Evolutionary conservation across 176 grass and related monocot species (phyloP).

Genomic region (Ananas comosus): DNA sequence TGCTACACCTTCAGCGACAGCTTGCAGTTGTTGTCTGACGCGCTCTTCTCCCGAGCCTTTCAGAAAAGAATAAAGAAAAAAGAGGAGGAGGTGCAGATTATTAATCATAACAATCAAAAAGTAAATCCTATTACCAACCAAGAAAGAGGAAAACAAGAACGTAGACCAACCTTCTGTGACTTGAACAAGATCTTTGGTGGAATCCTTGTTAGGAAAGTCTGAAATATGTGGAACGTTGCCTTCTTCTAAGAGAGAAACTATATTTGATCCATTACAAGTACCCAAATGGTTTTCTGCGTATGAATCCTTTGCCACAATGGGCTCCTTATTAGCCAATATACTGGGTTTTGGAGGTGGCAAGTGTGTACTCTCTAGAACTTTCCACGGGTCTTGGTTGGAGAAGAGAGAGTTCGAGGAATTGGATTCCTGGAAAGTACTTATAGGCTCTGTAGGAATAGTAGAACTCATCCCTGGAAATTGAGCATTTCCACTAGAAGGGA

Average conservation of each 20-base stretch:
- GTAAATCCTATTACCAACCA: neutral
- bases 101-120: neutral
- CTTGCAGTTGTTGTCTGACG: conserved; percentile 69
- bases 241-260: conserved; percentile 40
- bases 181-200: conserved; percentile 34
- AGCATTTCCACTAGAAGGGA: conserved; percentile 18
- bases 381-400: conserved; percentile 74
- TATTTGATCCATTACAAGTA: conserved; percentile 37
- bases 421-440: conserved; percentile 33
- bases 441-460: conserved; percentile 14
- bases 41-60: conserved; percentile 57
- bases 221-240: conserved; percentile 36
- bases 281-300: conserved; percentile 29
- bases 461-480: conserved; percentile 25
- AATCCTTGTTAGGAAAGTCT: conserved; percentile 37
- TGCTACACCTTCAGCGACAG: conserved; percentile 81
- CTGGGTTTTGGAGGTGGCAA: conserved; percentile 38
- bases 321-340: conserved; percentile 38
- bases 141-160: conserved; percentile 11
- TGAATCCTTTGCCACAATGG: conserved; percentile 26
- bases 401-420: conserved; percentile 54
- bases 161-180: conserved; percentile 56
- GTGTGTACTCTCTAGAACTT: conserved; percentile 45
- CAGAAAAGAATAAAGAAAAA: conserved; percentile 5
- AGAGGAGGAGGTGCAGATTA: neutral